Base-by-base conservation (phyloP, 1,139 yeast species). In the Magnusiomyces tetraspermus region DNA sequence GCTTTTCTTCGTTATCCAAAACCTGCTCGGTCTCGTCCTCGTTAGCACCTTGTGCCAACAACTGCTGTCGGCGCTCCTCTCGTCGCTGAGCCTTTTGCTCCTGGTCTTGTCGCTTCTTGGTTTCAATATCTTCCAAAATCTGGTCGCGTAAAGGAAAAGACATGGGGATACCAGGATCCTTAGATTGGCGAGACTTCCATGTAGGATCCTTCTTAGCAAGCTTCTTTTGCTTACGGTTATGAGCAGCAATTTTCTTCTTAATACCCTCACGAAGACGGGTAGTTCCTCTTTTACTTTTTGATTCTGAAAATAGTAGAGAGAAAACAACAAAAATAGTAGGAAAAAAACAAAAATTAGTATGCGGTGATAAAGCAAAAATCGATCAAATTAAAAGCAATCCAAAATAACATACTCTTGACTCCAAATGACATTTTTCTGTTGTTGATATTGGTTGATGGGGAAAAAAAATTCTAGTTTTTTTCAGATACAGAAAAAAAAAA, bases 221-320 rank as follows among this genome's bases (percentile, higher is more conserved):
- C 71, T 92, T 92, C 62, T 77, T 79, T 67, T 85, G 85, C 69
- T 92, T 92, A 70, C 95, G 81, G 61, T 84, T 78, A 63, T 90
- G 94, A 24, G 97, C 97, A 46, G 92, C 79, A 2, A 96, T 90
- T 73, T 92, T 92, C 80, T 89, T 92, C 74, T 88, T 85, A 67
- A 92, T 88, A 61, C 97, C 97, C 70, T 89, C 95, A 68, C 90
- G 80, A 85, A 90, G 82, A 69, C 94, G 88, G 67, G 97, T 90
- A 67, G 92, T 79, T 53, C 81, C 77, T 72, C 97, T 80, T 72
- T 90, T 90, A 60, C 90, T 83, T 40, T 85, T 81, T 50, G 90
- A 89, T 73, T 85, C 79, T 71, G n/a, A 71, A 28, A 17, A 19
- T 6, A 33, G n/a, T 22, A 74, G 11, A 28, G 11, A 28, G 33